Percentiles rank a stretch among this genome's conserved stretches.
These are phyloP conservation scores for Schoenoplectus tabernaemontani DNA, from an alignment of 202 grass and related monocot genomes.

Conservation along the genomic window DNA sequence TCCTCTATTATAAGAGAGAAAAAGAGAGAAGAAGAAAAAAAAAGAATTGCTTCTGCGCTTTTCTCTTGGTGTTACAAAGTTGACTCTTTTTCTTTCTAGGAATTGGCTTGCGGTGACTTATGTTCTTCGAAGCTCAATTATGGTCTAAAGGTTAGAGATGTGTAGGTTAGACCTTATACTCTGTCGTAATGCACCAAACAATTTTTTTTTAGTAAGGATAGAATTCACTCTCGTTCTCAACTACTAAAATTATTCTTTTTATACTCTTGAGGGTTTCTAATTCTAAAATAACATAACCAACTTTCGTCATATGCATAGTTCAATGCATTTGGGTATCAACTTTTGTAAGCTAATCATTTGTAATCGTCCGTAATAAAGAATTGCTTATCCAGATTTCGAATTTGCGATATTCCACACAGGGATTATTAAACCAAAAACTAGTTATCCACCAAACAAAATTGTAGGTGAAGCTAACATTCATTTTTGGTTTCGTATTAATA, in stretches of 20 bases:
- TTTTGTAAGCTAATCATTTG: no score
- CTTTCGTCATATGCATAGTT: no score
- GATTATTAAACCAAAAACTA: no score
- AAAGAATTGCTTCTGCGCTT: not conserved
- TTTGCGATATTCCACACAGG: no score
- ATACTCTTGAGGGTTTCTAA: no score
- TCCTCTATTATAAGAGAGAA: not conserved
- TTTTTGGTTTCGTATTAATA: not conserved
- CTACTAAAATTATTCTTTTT: no score
- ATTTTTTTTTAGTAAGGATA: not conserved
- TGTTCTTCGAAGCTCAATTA: slow-evolving; percentile 3
- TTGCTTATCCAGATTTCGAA: no score
- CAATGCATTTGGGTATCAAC: no score
- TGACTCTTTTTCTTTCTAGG: not conserved
- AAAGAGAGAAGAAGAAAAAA: not conserved
- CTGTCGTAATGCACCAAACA: not conserved
- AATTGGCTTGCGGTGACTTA: not conserved
- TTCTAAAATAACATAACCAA: no score
- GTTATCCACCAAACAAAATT: slow-evolving; percentile 16
- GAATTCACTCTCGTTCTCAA: no score
- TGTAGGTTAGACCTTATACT: slow-evolving; percentile 10
- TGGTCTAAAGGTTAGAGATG: slow-evolving; percentile 16
- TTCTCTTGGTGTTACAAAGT: slow-evolving; percentile 15
- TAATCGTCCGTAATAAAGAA: no score
- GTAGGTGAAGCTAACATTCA: slow-evolving; percentile 10